These are phyloP conservation scores for Gentiana dahurica DNA, from an alignment of 257 asterid species.

Conservation along the genomic window DNA sequence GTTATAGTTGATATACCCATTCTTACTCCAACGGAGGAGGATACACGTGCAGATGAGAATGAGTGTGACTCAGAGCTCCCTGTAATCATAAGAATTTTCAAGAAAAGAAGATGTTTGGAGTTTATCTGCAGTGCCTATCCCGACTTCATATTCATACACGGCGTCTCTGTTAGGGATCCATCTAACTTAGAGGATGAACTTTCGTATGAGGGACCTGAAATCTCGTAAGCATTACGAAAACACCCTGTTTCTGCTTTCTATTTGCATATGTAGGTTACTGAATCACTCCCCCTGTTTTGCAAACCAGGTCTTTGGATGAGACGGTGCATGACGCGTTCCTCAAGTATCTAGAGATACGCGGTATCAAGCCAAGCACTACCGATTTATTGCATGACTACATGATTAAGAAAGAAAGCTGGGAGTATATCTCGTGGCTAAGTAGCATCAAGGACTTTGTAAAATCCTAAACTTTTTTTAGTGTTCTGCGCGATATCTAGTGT, in stretches of 20 bases:
- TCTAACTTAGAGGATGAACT: slow-evolving; percentile 46
- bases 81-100: slow-evolving; percentile 58
- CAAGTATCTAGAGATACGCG: slow-evolving; percentile 85
- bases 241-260: neutral
- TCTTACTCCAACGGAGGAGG: slow-evolving; percentile 24
- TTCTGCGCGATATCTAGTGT: too few species aligned
- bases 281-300: neutral
- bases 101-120: slow-evolving; percentile 56
- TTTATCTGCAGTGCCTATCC: slow-evolving; percentile 63
- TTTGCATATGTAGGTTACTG: neutral
- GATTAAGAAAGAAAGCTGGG: slow-evolving; percentile 67
- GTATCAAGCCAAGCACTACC: slow-evolving; percentile 69
- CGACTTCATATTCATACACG: slow-evolving; percentile 57
- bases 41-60: slow-evolving; percentile 19
- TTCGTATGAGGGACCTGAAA: slow-evolving; percentile 88
- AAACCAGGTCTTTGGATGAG: slow-evolving; percentile 77
- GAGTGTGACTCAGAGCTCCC: slow-evolving; percentile 30
- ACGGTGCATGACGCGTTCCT: slow-evolving; percentile 89
- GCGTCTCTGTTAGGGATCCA: slow-evolving; percentile 48
- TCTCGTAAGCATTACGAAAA: slow-evolving; percentile 35
- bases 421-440: slow-evolving; percentile 62
- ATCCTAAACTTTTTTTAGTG: slow-evolving; percentile 19
- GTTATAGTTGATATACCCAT: slow-evolving; percentile 80
- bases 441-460: slow-evolving; percentile 58
- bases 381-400: slow-evolving; percentile 77